Conservation (phyloP, 2,329 filamentous ascomycete species). For the Claviceps sp. region DNA sequence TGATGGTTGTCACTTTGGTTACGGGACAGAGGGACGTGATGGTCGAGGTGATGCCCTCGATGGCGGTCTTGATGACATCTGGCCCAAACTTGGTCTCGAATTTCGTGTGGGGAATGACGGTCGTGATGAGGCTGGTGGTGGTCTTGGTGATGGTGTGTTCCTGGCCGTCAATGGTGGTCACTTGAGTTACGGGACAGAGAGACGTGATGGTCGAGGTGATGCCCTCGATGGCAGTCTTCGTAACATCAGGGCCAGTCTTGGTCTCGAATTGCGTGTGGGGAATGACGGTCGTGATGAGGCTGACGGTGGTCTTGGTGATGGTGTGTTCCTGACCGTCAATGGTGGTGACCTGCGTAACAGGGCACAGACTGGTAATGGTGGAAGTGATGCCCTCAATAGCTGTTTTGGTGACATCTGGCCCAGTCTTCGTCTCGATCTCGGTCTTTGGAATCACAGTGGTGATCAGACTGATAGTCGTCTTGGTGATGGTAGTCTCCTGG, state of each 20-base stretch:
- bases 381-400: constrained; percentile 22
- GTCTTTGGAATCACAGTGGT: constrained; percentile 18
- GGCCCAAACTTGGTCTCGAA: constrained; percentile 16
- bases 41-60: constrained; percentile 25
- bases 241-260: constrained; percentile 14
- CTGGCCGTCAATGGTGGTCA: neutral
- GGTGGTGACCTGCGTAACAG: constrained; percentile 23
- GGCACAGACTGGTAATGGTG: constrained; percentile 29
- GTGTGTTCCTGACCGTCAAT: constrained; percentile 11
- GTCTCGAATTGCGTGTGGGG: constrained; percentile 18
- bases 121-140: neutral
- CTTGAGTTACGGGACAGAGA: neutral
- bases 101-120: neutral
- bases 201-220: neutral
- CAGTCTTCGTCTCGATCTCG: constrained; percentile 16
- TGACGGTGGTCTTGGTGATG: constrained; percentile 12
- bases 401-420: constrained; percentile 20
- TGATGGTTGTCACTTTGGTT: constrained; percentile 30
- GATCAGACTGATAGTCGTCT: constrained; percentile 13
- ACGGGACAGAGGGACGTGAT: constrained; percentile 30
- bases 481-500: constrained; percentile 10
- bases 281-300: constrained; percentile 14
- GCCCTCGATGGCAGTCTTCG: neutral
- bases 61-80: constrained; percentile 19
- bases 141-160: neutral